Evolutionary conservation across 768 basidiomycete genomes (phyloP).

Genomic region (Daedaleopsis nitida): DNA sequence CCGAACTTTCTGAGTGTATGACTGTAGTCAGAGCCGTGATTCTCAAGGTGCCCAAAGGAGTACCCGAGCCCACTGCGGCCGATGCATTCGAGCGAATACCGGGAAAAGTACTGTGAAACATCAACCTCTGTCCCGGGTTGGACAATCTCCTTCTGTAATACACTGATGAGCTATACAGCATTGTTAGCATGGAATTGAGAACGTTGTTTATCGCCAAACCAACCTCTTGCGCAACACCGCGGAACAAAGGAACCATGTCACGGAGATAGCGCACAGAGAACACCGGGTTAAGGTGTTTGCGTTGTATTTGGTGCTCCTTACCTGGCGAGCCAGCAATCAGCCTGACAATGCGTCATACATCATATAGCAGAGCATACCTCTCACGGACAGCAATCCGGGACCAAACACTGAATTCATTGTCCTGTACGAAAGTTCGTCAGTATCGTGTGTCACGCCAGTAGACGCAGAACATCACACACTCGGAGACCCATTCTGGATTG

Average conservation of each 20-base stretch:
- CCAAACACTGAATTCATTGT: slow-evolving; percentile 4
- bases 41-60: slow-evolving; percentile 9
- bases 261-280: slow-evolving; percentile 2
- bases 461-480: neutral
- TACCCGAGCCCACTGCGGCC: slow-evolving; percentile 7
- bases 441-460: too few species aligned
- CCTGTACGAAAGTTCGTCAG: neutral
- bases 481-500: neutral
- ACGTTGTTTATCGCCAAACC: neutral
- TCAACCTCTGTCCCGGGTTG: slow-evolving; percentile 3
- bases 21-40: slow-evolving; percentile 13
- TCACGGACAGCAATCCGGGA: neutral
- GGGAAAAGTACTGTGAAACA: slow-evolving; percentile 2
- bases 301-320: slow-evolving; percentile 2
- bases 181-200: too few species aligned
- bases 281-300: slow-evolving; percentile 9
- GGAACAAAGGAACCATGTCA: neutral
- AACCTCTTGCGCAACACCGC: slow-evolving; percentile 4
- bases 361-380: neutral
- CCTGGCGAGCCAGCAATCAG: neutral
- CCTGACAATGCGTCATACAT: too few species aligned
- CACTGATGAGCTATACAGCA: neutral
- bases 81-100: slow-evolving; percentile 11
- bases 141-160: neutral
- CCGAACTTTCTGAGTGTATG: slow-evolving; percentile 13